Evolutionary conservation across 2,329 filamentous ascomycete genomes (phyloP).

Genomic region (Colletotrichum brevisporum): DNA sequence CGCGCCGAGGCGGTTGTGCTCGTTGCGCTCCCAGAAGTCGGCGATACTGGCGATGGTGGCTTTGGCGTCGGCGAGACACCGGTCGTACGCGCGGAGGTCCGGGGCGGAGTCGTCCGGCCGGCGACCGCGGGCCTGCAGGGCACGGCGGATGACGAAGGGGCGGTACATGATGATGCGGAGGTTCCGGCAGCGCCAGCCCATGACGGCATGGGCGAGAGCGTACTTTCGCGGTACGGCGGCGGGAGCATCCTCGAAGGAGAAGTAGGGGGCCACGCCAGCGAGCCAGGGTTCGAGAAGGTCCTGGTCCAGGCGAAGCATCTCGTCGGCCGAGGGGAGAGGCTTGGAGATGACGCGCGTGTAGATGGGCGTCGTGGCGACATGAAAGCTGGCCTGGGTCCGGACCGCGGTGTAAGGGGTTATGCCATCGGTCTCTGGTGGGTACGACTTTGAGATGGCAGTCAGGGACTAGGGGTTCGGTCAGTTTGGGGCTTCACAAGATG

Average conservation of each 20-base stretch:
- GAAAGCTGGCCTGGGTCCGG: constrained; percentile 59
- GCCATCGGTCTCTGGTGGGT: constrained; percentile 52
- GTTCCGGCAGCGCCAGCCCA: constrained; percentile 60
- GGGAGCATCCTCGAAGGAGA: constrained; percentile 45
- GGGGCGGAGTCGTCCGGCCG: constrained; percentile 19
- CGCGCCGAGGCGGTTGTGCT: constrained; percentile 56
- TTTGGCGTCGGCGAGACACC: constrained; percentile 58
- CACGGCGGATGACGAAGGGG: constrained; percentile 59
- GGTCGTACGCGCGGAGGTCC: constrained; percentile 41
- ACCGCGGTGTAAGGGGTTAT: constrained; percentile 61
- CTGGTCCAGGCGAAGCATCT: constrained; percentile 58
- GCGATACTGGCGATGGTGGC: constrained; percentile 56
- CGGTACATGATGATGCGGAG: constrained; percentile 63
- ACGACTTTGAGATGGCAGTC: constrained; percentile 51
- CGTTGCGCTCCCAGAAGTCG: constrained; percentile 53
- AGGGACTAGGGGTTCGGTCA: constrained; percentile 38
- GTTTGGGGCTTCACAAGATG: neutral
- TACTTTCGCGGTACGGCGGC: constrained; percentile 52
- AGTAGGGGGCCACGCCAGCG: constrained; percentile 53
- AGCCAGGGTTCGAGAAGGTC: constrained; percentile 56
- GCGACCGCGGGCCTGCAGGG: constrained; percentile 39
- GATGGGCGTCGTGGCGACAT: constrained; percentile 59
- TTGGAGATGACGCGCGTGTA: constrained; percentile 62
- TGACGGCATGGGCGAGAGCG: constrained; percentile 56
- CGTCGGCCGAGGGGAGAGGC: constrained; percentile 56